Evolutionary conservation across 352 stramenopile species (phyloP).

Genomic region (Pseudoperonospora humuli): DNA sequence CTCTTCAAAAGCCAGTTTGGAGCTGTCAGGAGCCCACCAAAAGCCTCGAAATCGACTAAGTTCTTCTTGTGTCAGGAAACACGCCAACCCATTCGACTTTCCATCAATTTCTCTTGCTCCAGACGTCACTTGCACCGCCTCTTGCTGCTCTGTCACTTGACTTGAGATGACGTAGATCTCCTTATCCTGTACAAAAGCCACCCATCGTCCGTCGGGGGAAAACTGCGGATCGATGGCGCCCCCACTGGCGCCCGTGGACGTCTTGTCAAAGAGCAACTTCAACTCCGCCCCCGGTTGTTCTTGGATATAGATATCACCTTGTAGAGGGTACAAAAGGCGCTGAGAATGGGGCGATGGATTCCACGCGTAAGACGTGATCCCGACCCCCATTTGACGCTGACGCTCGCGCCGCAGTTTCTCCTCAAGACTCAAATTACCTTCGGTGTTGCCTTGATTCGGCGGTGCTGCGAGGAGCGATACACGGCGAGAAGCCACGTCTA

Average conservation of each 20-base stretch:
- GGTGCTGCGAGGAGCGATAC: slow-evolving; percentile 59
- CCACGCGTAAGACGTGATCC: slow-evolving; percentile 90
- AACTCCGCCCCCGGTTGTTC: slow-evolving; percentile 65
- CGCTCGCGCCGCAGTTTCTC: slow-evolving; percentile 89
- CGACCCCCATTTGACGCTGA: slow-evolving; percentile 86
- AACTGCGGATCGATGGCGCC: slow-evolving; percentile 91
- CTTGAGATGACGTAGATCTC: slow-evolving; percentile 90
- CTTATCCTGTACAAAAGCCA: slow-evolving; percentile 91
- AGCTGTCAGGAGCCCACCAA: slow-evolving; percentile 91
- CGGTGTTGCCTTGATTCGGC: slow-evolving; percentile 73
- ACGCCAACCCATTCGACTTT: slow-evolving; percentile 91
- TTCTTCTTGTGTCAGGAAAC: slow-evolving; percentile 97
- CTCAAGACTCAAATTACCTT: slow-evolving; percentile 81
- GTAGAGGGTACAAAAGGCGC: slow-evolving; percentile 85
- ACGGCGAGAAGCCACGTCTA: slow-evolving; percentile 52
- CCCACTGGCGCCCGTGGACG: slow-evolving; percentile 49
- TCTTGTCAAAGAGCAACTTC: slow-evolving; percentile 85
- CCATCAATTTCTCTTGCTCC: slow-evolving; percentile 61
- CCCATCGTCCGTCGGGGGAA: slow-evolving; percentile 86
- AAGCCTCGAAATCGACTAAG: slow-evolving; percentile 95
- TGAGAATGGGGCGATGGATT: slow-evolving; percentile 45
- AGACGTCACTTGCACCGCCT: slow-evolving; percentile 61
- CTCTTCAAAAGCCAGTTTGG: slow-evolving; percentile 83
- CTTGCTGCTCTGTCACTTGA: slow-evolving; percentile 29
- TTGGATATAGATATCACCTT: slow-evolving; percentile 92